phyloP scores from a whole-genome alignment of 495 filamentous ascomycete genomes.

The Margaritispora aquatica region DNA sequence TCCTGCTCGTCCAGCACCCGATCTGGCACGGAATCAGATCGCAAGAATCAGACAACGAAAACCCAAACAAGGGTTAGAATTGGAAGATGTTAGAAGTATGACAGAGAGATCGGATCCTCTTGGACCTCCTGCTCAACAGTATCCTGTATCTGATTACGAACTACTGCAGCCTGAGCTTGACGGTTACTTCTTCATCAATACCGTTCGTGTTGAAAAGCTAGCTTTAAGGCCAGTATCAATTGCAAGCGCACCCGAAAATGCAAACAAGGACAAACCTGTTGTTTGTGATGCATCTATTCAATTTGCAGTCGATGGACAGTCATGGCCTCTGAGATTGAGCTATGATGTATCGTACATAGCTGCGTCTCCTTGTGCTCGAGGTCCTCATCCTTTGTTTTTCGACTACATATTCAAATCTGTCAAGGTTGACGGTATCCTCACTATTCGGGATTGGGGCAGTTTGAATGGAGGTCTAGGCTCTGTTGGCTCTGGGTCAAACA shows the following conservation, averaged over 20 bases:
- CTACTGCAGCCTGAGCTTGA: constrained; percentile 44
- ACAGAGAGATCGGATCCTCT: constrained; percentile 56
- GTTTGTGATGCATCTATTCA: constrained; percentile 57
- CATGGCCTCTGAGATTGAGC: constrained; percentile 53
- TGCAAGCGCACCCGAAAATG: constrained; percentile 14
- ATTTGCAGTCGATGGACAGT: constrained; percentile 60
- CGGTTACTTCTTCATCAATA: constrained; percentile 41
- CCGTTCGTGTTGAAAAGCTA: constrained; percentile 59
- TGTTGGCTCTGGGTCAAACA: background rate
- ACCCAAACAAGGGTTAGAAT: constrained; percentile 38
- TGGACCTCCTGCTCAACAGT: constrained; percentile 48
- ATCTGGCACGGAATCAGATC: constrained; percentile 56
- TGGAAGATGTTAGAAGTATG: constrained; percentile 53
- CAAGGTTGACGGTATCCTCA: constrained; percentile 51
- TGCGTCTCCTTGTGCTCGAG: constrained; percentile 60
- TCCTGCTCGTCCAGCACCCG: constrained; percentile 53
- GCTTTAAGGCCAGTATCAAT: constrained; percentile 35
- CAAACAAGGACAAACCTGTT: constrained; percentile 28
- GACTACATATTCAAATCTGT: constrained; percentile 54
- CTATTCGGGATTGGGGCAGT: constrained; percentile 55
- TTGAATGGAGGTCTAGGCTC: constrained; percentile 3
- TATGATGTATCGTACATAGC: constrained; percentile 62
- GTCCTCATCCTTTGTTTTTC: constrained; percentile 63
- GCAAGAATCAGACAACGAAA: constrained; percentile 50
- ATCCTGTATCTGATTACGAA: constrained; percentile 56